phyloP scores from a whole-genome alignment of 176 grass and related monocot genomes.

The Zea luxurians region DNA sequence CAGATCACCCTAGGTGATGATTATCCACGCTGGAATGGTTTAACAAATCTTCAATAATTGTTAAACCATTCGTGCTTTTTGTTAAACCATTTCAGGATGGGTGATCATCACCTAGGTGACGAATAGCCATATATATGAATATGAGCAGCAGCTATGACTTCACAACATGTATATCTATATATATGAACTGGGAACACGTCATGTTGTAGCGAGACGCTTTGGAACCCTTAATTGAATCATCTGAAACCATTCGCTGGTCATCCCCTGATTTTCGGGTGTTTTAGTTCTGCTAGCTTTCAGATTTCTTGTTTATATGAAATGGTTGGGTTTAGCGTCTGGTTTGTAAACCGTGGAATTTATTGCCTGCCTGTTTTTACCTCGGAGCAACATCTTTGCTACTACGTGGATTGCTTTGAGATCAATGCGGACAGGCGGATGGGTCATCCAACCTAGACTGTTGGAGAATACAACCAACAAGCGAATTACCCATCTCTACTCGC shows the following conservation, averaged over 20 bases:
- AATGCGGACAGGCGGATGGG: no score
- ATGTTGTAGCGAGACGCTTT: slow-evolving; percentile 1
- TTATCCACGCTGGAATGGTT: no score
- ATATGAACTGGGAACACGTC: slow-evolving; percentile 29
- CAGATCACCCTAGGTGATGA: no score
- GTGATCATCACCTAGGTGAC: no score
- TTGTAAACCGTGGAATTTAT: background rate
- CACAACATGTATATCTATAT: slow-evolving; percentile 32
- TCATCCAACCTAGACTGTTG: no score
- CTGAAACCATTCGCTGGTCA: background rate
- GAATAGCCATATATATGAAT: background rate
- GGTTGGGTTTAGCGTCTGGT: background rate
- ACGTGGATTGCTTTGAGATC: background rate
- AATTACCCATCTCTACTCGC: no score
- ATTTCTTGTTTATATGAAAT: background rate
- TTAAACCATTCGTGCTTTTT: no score
- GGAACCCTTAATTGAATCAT: slow-evolving; percentile 22
- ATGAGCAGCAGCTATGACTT: background rate
- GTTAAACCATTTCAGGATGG: no score
- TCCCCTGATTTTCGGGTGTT: background rate
- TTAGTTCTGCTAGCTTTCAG: background rate
- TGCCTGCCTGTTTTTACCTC: background rate
- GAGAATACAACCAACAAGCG: no score
- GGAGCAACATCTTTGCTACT: background rate
- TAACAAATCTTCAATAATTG: no score